Conservation (phyloP, 2,329 filamentous ascomycete species). For the Colletotrichum sp. region DNA sequence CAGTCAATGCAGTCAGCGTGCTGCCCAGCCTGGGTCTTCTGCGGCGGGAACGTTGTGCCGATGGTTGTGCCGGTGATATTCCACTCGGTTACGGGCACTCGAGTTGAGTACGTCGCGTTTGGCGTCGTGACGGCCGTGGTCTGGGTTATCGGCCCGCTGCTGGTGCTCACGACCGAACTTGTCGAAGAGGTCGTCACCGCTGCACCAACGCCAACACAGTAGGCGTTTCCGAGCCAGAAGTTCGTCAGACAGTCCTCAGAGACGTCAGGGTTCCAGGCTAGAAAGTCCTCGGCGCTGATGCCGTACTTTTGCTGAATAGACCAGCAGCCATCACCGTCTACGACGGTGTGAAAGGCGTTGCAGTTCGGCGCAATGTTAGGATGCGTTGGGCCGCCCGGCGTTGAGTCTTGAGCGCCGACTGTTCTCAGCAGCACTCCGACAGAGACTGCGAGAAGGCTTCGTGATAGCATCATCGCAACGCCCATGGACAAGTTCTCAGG, state of each 20-base stretch:
- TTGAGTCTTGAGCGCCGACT: not conserved
- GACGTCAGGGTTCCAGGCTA: constrained; percentile 31
- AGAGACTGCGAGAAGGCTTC: not conserved
- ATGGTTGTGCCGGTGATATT: not conserved
- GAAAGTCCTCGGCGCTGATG: constrained; percentile 29
- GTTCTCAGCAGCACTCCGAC: not conserved
- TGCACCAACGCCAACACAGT: not conserved
- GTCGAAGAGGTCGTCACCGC: not conserved
- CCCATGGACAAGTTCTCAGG: not conserved
- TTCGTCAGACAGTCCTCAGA: constrained; percentile 29
- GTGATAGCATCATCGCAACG: not conserved
- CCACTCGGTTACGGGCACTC: not conserved
- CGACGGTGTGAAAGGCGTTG: constrained; percentile 22
- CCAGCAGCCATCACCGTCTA: constrained; percentile 21
- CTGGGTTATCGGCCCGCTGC: too few species aligned
- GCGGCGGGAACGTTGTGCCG: constrained; percentile 21
- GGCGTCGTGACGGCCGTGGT: not conserved
- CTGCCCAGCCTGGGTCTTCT: constrained; percentile 23
- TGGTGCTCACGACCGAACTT: not conserved
- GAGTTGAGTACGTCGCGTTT: not conserved
- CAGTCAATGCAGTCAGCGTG: constrained; percentile 19
- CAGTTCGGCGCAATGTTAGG: constrained; percentile 10
- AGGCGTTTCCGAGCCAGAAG: constrained; percentile 21
- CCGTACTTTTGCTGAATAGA: constrained; percentile 19
- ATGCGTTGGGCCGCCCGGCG: not conserved